Conservation (phyloP, 345 rosid species). For the Bruguiera sexangula region DNA sequence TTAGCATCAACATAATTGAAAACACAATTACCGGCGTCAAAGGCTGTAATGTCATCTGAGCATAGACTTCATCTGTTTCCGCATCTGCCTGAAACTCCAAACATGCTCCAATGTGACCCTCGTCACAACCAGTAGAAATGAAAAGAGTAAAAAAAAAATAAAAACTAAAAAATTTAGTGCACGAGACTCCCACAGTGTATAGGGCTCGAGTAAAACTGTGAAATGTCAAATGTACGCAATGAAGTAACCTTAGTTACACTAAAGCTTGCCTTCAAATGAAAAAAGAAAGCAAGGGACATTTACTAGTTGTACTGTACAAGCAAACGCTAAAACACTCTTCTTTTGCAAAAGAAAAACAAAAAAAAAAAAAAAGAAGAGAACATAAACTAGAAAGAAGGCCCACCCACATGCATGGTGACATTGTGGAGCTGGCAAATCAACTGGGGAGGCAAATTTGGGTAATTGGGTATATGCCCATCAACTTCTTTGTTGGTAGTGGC, state of each 20-base stretch:
- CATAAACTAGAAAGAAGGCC: neutral
- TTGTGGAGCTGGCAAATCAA: conserved; percentile 32
- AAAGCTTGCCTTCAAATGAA: too few species aligned
- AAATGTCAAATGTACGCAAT: too few species aligned
- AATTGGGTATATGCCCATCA: conserved; percentile 34
- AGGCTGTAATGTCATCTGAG: conserved; percentile 35
- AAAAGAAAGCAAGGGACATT: neutral
- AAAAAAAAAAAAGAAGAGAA: neutral
- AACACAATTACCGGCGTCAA: conserved; percentile 15
- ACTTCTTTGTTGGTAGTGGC: conserved; percentile 31
- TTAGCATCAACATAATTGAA: too few species aligned
- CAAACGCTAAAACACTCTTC: neutral
- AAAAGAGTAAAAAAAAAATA: neutral
- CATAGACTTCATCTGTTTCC: conserved; percentile 34
- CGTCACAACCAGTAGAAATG: neutral
- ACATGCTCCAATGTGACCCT: neutral
- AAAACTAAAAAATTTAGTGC: neutral
- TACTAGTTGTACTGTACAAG: neutral
- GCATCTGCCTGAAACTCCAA: conserved; percentile 28
- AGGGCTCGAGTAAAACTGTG: too few species aligned
- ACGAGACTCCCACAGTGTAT: too few species aligned
- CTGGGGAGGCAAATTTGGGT: conserved; percentile 32
- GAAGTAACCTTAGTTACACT: too few species aligned
- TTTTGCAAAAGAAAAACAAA: too few species aligned
- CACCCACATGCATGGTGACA: conserved; percentile 31